Percentiles rank a stretch among this genome's conserved stretches.
These are phyloP conservation scores for Cercospora sp. DNA, from an alignment of 2,329 filamentous ascomycete genomes.

Conservation along the genomic window DNA sequence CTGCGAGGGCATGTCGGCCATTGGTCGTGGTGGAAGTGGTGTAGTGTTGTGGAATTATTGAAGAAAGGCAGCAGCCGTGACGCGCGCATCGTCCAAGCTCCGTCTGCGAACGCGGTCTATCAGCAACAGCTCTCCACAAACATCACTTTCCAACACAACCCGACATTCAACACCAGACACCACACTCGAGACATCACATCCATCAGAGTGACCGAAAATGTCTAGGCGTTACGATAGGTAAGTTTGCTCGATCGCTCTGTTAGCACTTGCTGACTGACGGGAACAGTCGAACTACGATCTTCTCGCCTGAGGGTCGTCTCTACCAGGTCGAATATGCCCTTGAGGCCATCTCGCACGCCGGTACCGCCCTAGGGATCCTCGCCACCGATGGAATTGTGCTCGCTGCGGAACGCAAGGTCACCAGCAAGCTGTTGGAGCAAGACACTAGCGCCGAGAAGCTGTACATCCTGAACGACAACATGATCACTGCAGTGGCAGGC, in stretches of 20 bases:
- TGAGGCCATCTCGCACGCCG: slow-evolving; percentile 97
- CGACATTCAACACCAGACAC: neutral
- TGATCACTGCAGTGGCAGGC: slow-evolving; percentile 98
- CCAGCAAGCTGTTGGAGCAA: slow-evolving; percentile 97
- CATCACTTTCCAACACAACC: neutral
- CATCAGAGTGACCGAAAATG: slow-evolving; percentile 26
- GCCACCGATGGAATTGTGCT: slow-evolving; percentile 98
- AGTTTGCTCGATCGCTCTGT: neutral
- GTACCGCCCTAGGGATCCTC: slow-evolving; percentile 92
- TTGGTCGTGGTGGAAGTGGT: neutral
- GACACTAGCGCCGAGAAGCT: slow-evolving; percentile 99
- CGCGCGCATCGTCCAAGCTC: neutral
- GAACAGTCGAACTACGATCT: slow-evolving; percentile 76
- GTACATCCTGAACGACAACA: slow-evolving; percentile 99
- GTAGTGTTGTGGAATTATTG: neutral
- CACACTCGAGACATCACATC: neutral
- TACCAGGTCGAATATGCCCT: slow-evolving; percentile 99
- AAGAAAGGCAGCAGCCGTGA: neutral
- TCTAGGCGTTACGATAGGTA: slow-evolving; percentile 40
- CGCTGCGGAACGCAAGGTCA: slow-evolving; percentile 97
- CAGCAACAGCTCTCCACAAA: neutral
- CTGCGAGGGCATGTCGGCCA: slow-evolving; percentile 29
- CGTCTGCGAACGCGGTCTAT: neutral
- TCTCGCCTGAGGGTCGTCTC: slow-evolving; percentile 96
- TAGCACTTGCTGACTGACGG: slow-evolving; percentile 10